Evolutionary conservation across 192 early-diverging fungal genomes (phyloP).

Genomic region (Podila verticillata): DNA sequence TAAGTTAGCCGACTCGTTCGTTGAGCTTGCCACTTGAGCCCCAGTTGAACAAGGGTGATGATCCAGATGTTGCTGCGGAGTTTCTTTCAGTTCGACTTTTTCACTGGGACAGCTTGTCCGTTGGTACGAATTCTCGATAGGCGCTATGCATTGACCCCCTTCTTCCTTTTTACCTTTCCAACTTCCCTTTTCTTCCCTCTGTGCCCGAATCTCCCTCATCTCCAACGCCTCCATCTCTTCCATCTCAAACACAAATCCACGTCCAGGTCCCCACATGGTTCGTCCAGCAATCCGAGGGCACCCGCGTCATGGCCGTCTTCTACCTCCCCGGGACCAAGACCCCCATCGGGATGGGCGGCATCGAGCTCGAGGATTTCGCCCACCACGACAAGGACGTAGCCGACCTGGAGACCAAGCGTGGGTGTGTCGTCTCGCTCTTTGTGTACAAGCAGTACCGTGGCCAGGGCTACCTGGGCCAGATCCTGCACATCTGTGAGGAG

Average conservation of each 20-base stretch:
- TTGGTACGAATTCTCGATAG: no score
- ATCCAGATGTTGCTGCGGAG: neutral
- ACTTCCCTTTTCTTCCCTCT: no score
- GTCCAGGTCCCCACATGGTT: conserved; percentile 44
- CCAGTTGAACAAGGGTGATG: no score
- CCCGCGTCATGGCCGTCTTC: conserved; percentile 37
- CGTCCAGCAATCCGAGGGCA: conserved; percentile 30
- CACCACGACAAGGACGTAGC: conserved; percentile 36
- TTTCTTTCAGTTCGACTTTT: no score
- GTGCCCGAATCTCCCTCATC: no score
- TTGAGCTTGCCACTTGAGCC: no score
- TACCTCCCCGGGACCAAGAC: conserved; percentile 32
- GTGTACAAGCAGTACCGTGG: conserved; percentile 43
- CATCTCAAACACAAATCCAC: neutral
- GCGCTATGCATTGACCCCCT: no score
- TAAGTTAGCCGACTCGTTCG: neutral
- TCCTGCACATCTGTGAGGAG: conserved; percentile 27
- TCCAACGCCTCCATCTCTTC: no score
- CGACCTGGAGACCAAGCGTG: conserved; percentile 26
- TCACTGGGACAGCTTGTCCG: no score
- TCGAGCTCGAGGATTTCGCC: conserved; percentile 35
- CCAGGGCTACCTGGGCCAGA: conserved; percentile 22
- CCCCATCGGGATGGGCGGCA: conserved; percentile 36
- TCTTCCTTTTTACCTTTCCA: no score
- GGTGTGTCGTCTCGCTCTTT: conserved; percentile 40